Conservation (phyloP, 306 rosid species). For the apple (Malus domestica) region ASM211411v1 NC_041799.1:32979501-32980000, state of each 20-base stretch:
- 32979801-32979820: neutral
- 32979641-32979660: constrained; percentile 13
- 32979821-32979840: constrained; percentile 11
- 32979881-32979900: constrained; percentile 14
- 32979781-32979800: constrained; percentile 20
- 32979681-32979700: constrained; percentile 25
- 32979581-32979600: constrained; percentile 18
- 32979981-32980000: constrained; percentile 5
- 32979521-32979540: constrained; percentile 21
- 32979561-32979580: constrained; percentile 8
- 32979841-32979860: neutral
- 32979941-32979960: constrained; percentile 3
- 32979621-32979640: constrained; percentile 12
- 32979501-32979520: constrained; percentile 10
- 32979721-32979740: neutral
- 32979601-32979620: constrained; percentile 20
- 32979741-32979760: constrained; percentile 11
- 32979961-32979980: constrained; percentile 8
- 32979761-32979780: constrained; percentile 23
- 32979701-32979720: constrained; percentile 3
- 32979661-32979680: constrained; percentile 15
- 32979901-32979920: constrained; percentile 4
- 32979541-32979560: neutral
- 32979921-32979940: constrained; percentile 14
- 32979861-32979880: constrained; percentile 4